These are phyloP conservation scores for Pseudogymnoascus destructans DNA, from an alignment of 2,329 filamentous ascomycete species.

Conservation along the genomic window DNA sequence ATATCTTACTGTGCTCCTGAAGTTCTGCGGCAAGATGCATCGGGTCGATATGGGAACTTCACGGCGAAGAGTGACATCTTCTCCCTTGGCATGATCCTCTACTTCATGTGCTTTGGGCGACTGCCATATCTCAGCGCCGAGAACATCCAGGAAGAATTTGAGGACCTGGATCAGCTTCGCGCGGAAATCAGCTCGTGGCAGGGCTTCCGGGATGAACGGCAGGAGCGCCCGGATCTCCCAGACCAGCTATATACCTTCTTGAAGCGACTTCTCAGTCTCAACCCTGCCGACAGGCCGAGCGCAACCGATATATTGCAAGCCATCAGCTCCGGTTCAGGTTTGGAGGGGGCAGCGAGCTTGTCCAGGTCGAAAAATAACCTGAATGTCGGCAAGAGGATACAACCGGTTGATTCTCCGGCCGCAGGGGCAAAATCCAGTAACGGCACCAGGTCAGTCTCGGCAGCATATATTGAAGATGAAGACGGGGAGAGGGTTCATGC, in stretches of 20 bases:
- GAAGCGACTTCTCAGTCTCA: constrained; percentile 64
- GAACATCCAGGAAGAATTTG: constrained; percentile 75
- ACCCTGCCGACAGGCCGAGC: constrained; percentile 64
- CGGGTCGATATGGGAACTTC: constrained; percentile 66
- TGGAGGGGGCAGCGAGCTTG: background rate
- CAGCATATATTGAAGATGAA: constrained; percentile 23
- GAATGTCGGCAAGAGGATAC: constrained; percentile 20
- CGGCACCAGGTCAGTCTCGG: constrained; percentile 19
- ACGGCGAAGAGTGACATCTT: constrained; percentile 98
- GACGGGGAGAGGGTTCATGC: constrained; percentile 8
- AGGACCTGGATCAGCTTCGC: constrained; percentile 75
- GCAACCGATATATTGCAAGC: constrained; percentile 65
- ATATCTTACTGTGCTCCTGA: constrained; percentile 97
- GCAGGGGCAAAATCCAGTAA: constrained; percentile 19
- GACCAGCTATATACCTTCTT: constrained; percentile 75
- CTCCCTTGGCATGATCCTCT: constrained; percentile 93
- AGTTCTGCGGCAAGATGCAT: constrained; percentile 57
- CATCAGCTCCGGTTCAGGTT: constrained; percentile 17
- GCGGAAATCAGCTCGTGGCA: constrained; percentile 78
- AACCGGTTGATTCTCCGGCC: constrained; percentile 24
- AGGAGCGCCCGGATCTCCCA: constrained; percentile 69
- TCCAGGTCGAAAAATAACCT: background rate
- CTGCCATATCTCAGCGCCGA: constrained; percentile 80
- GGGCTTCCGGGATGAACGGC: constrained; percentile 68
- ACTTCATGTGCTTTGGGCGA: constrained; percentile 91